Evolutionary conservation across 1,139 yeast species (phyloP), one percentile per base, ranked within the genome.

Genomic region (Debaryomycetaceae sp.): DNA sequence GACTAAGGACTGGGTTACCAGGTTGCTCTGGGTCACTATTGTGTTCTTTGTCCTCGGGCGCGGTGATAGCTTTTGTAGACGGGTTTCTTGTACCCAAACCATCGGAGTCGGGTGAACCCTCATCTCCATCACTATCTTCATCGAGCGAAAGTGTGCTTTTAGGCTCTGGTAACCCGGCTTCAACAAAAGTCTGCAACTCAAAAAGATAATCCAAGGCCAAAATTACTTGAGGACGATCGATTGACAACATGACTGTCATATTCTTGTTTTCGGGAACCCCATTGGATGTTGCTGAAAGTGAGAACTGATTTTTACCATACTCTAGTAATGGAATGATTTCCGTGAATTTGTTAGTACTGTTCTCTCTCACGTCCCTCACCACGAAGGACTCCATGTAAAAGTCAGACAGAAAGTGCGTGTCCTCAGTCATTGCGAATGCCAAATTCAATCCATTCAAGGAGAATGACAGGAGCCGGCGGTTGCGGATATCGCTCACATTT

Each of bases 141-240:
- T 34, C 32, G 4, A 33, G 40, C n/a, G 31, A 46, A 15, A 43
- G 30, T 2, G 51, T 22, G 5, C 51, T 35, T 1, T 38, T 28
- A 3, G 53, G 56, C 14, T 38, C 34, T 27, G 51, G 59, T 22
- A 58, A 38, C 1, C 77, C 78, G 37, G 59, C 61, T 41, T 70
- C 77, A 15, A 66, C 54, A 51, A 83, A 84, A 0, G 70, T 57
- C 44, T 84, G 84, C 41, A 91, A 51, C 1, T 91, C 89, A 56
- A 88, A 75, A 26, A 91, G 49, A 51, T 85, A 89, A 47, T 89
- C 98, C 41, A 91, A 61, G 0, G 96, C 96, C 30, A 91, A 56
- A 30, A 91, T 79, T 13, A 83, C 71, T 37, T 71, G 75, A 0
- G 97, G 96, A 40, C 81, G 83, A 42, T 88, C 95, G 9, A 89